phyloP scores from a whole-genome alignment of 2,329 filamentous ascomycete species.

The Shiraia sp. region DNA sequence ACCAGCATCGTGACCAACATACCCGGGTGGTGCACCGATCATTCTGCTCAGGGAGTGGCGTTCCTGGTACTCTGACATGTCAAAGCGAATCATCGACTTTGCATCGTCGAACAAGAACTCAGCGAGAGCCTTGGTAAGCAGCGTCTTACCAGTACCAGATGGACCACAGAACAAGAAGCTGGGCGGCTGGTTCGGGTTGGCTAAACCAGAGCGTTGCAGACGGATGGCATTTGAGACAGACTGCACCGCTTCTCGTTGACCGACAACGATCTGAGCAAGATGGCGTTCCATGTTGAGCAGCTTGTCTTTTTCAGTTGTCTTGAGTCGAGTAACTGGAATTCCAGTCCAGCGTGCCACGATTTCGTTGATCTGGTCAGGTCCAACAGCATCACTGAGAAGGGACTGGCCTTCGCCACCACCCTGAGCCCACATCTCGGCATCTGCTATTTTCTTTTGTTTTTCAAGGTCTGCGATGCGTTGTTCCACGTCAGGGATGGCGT shows the following conservation, averaged over 20 bases:
- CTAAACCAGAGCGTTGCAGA: conserved; percentile 89
- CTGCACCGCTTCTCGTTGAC: conserved; percentile 89
- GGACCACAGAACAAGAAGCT: conserved; percentile 99
- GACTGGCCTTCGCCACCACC: conserved; percentile 63
- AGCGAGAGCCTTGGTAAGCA: conserved; percentile 93
- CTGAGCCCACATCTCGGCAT: conserved; percentile 64
- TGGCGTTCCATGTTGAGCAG: conserved; percentile 95
- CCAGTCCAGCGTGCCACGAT: conserved; percentile 98
- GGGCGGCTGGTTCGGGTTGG: conserved; percentile 94
- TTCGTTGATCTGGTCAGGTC: conserved; percentile 97
- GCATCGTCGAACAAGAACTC: conserved; percentile 98
- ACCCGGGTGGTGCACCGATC: conserved; percentile 96
- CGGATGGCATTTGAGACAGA: conserved; percentile 96
- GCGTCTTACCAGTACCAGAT: conserved; percentile 95
- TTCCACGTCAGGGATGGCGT: conserved; percentile 93
- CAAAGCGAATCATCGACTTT: conserved; percentile 97
- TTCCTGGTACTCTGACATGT: conserved; percentile 99
- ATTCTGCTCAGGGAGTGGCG: conserved; percentile 92
- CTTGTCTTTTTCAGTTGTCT: conserved; percentile 97
- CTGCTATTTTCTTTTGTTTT: conserved; percentile 75
- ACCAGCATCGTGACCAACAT: conserved; percentile 94
- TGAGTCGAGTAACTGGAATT: conserved; percentile 91
- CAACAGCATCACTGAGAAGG: conserved; percentile 90
- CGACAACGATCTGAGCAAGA: conserved; percentile 82
- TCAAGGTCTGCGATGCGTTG: conserved; percentile 79